A percentile compares a stretch with the other conserved stretches of the same genome.
These are phyloP conservation scores for Metarhizium brunneum DNA, from an alignment of 2,329 filamentous ascomycete genomes.

Conservation along the genomic window DNA sequence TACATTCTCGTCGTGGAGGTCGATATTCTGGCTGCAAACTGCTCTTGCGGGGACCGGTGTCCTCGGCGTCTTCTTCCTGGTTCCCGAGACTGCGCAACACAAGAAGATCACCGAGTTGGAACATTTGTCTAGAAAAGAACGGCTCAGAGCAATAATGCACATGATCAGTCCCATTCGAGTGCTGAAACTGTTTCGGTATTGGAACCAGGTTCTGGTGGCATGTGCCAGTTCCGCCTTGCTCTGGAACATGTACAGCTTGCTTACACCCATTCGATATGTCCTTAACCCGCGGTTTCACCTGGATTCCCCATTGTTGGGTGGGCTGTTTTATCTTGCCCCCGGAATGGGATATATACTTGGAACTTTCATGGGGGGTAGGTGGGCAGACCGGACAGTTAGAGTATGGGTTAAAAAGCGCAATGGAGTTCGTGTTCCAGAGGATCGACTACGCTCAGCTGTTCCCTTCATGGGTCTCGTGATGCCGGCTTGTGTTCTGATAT, in stretches of 20 bases:
- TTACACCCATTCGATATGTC: conserved; percentile 61
- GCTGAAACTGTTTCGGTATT: conserved; percentile 54
- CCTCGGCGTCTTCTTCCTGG: conserved; percentile 52
- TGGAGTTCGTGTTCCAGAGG: conserved; percentile 56
- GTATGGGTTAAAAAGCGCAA: conserved; percentile 51
- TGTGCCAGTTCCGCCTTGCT: conserved; percentile 54
- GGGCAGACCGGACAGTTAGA: conserved; percentile 58
- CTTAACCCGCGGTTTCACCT: conserved; percentile 66
- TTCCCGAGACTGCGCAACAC: conserved; percentile 65
- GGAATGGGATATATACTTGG: conserved; percentile 61
- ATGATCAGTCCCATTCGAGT: conserved; percentile 61
- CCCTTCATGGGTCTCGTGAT: conserved; percentile 48
- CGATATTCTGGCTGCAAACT: conserved; percentile 70
- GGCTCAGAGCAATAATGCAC: conserved; percentile 43
- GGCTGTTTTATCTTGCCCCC: conserved; percentile 66
- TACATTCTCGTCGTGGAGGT: conserved; percentile 62
- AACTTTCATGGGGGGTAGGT: conserved; percentile 63
- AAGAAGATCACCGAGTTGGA: conserved; percentile 53
- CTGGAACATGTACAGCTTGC: conserved; percentile 60
- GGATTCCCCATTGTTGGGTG: conserved; percentile 54
- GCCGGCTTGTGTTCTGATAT: conserved; percentile 56
- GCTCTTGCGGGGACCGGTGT: conserved; percentile 53
- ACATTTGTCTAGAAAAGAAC: conserved; percentile 39
- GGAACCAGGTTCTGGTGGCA: conserved; percentile 53
- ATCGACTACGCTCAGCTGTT: conserved; percentile 52